A percentile compares a stretch with the other conserved stretches of the same genome.
Evolutionary conservation across 345 rosid species (phyloP).

Genomic region (Rhodamnia argentea): DNA sequence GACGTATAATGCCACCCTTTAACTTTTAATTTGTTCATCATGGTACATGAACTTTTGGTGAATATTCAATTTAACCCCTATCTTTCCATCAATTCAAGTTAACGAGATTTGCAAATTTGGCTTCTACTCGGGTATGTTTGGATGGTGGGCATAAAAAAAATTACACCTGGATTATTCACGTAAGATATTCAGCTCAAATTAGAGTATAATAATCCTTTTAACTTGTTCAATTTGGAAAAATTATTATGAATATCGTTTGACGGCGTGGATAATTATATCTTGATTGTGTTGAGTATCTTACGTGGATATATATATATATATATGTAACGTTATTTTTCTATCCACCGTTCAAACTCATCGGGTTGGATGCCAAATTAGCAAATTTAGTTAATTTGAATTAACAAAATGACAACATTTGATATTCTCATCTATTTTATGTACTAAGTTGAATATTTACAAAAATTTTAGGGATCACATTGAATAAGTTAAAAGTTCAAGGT

Average conservation of each 20-base stretch:
- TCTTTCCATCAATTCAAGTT: background rate
- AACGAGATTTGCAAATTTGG: background rate
- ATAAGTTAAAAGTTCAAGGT: rapidly evolving
- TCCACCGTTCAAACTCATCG: background rate
- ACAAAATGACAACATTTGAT: background rate
- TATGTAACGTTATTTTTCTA: background rate
- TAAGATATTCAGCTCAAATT: background rate
- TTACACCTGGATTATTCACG: background rate
- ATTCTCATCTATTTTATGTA: background rate
- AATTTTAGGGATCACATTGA: background rate
- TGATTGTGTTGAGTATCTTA: background rate
- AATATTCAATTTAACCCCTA: background rate
- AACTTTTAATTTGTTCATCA: background rate
- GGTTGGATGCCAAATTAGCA: background rate
- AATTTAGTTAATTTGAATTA: background rate
- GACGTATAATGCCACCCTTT: rapidly evolving
- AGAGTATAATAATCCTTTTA: background rate
- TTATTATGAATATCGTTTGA: background rate
- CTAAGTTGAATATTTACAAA: background rate
- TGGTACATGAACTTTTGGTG: rapidly evolving
- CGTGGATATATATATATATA: too few species aligned
- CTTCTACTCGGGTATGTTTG: background rate
- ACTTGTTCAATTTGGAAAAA: background rate
- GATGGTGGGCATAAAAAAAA: background rate
- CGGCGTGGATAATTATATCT: background rate